These are phyloP conservation scores for Adansonia madagascariensis DNA, from an alignment of 441 rosid species.

Conservation along the genomic window DNA sequence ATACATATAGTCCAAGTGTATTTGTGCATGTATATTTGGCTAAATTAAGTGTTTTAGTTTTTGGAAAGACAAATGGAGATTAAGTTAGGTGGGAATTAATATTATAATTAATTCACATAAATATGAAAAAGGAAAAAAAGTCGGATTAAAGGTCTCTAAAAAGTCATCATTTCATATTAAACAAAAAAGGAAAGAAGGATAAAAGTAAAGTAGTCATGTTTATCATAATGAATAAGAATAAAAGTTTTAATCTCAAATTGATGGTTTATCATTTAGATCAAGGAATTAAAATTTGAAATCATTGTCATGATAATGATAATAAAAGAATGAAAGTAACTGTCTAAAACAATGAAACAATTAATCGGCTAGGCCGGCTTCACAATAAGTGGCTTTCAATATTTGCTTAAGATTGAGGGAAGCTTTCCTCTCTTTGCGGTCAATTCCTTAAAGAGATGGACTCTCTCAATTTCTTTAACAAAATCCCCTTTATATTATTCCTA, in stretches of 20 bases:
- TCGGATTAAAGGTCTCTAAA: not conserved
- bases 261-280: slow-evolving; percentile 17
- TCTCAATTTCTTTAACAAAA: slow-evolving; percentile 25
- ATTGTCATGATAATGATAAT: slow-evolving; percentile 25
- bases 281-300: slow-evolving; percentile 30
- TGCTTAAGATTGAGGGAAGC: slow-evolving; percentile 69
- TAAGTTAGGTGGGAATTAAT: slow-evolving; percentile 28
- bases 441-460: slow-evolving; percentile 62
- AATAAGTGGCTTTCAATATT: slow-evolving; percentile 41
- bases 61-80: not conserved
- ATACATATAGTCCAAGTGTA: slow-evolving; percentile 11
- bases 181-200: not conserved
- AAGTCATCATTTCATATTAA: not conserved
- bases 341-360: slow-evolving; percentile 30
- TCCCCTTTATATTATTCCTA: slow-evolving; percentile 25
- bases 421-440: slow-evolving; percentile 52
- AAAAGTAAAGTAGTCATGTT: not conserved
- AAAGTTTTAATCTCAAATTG: not conserved
- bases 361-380: slow-evolving; percentile 58
- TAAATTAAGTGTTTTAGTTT: not conserved
- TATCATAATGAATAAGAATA: slow-evolving; percentile 13
- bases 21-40: not conserved
- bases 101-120: not conserved
- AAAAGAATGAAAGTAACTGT: slow-evolving; percentile 30
- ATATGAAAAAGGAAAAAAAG: not conserved